Percentiles rank a stretch among this genome's conserved stretches.
phyloP scores from a whole-genome alignment of 2,329 filamentous ascomycete species.

The Pezicula rhizophila region DNA sequence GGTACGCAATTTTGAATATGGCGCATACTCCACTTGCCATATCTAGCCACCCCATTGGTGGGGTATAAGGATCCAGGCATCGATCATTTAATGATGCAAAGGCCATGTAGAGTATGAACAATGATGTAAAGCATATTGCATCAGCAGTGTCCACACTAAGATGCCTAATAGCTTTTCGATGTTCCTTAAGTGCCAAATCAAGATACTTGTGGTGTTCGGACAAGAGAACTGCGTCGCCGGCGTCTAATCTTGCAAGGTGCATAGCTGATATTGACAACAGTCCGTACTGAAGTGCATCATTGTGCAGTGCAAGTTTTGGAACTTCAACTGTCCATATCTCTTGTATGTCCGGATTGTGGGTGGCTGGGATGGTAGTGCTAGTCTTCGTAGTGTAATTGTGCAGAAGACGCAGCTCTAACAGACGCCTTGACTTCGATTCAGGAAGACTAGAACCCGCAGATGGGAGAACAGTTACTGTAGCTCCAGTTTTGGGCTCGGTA shows the following conservation, averaged over 20 bases:
- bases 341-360: conserved; percentile 1
- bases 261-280: conserved; percentile 16
- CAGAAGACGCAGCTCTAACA: conserved; percentile 17
- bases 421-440: conserved; percentile 12
- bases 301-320: conserved; percentile 12
- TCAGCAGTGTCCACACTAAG: conserved; percentile 14
- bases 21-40: conserved; percentile 7
- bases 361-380: conserved; percentile 6
- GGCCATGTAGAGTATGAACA: conserved; percentile 8
- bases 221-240: conserved; percentile 4
- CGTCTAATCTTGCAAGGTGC: conserved; percentile 11
- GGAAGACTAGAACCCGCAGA: conserved; percentile 1
- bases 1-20: conserved; percentile 10
- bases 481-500: not conserved
- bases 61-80: conserved; percentile 8
- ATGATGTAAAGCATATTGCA: conserved; percentile 13
- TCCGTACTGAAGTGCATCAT: conserved; percentile 13
- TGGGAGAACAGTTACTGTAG: not conserved
- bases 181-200: conserved; percentile 9
- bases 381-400: conserved; percentile 16
- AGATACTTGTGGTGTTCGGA: conserved; percentile 13
- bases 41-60: conserved; percentile 14
- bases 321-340: conserved; percentile 5
- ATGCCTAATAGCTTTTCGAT: conserved; percentile 10
- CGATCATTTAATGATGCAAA: conserved; percentile 14